Percentiles rank a stretch among this genome's conserved stretches.
Evolutionary conservation across 441 rosid genomes (phyloP).

Genomic region (Corymbia calophylla): DNA sequence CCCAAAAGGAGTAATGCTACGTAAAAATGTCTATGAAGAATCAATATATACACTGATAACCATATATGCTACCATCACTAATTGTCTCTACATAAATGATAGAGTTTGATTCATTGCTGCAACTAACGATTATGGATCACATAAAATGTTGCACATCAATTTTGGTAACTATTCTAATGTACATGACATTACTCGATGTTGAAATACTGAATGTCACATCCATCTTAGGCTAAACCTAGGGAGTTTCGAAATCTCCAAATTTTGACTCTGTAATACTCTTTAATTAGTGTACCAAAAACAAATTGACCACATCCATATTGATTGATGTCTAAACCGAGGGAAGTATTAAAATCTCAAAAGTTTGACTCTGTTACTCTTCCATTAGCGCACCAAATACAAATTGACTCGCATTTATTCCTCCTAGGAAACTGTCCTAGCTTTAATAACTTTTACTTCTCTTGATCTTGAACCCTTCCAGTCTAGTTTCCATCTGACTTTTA

Average conservation of each 20-base stretch:
- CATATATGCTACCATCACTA: background rate
- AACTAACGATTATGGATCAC: background rate
- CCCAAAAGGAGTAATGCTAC: background rate
- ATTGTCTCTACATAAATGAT: background rate
- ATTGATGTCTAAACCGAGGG: background rate
- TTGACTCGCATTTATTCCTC: background rate
- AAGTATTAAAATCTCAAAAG: background rate
- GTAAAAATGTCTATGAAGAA: background rate
- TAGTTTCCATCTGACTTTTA: background rate
- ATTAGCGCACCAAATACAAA: background rate
- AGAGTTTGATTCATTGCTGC: background rate
- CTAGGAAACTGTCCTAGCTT: background rate
- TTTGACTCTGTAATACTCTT: background rate
- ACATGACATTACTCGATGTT: background rate
- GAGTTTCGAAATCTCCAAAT: background rate
- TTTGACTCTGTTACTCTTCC: background rate
- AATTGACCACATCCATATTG: background rate
- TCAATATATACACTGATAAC: background rate
- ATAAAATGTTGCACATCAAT: background rate
- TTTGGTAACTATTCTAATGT: background rate
- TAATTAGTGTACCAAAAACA: background rate
- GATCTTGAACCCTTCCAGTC: background rate
- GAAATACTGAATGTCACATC: background rate
- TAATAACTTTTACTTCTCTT: background rate
- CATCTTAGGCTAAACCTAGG: background rate